Percentiles rank a stretch among this genome's conserved stretches.
These are phyloP conservation scores for Pseudocohnilembus persalinus DNA, from an alignment of 169 alveolate genomes.

Conservation along the genomic window DNA sequence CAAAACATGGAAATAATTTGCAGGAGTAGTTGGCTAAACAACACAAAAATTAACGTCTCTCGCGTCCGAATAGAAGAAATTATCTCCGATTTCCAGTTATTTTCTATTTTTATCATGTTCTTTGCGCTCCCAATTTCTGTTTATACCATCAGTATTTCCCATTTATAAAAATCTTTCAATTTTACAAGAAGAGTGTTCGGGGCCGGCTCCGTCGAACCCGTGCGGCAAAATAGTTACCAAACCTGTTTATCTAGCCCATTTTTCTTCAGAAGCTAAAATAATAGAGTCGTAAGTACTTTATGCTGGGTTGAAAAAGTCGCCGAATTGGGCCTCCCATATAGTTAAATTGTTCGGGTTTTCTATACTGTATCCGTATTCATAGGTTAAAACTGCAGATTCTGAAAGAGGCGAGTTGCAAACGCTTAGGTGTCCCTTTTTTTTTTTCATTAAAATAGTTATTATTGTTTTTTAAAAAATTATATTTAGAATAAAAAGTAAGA, in stretches of 20 bases:
- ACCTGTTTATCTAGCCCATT: slow-evolving; percentile 72
- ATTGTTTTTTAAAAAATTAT: background rate
- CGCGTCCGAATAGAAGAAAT: slow-evolving; percentile 30
- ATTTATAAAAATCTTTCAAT: slow-evolving; percentile 68
- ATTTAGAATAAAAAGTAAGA: too few relatives aligned
- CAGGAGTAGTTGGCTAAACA: slow-evolving; percentile 60
- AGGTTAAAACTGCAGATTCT: slow-evolving; percentile 68
- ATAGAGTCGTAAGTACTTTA: slow-evolving; percentile 59
- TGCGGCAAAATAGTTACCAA: slow-evolving; percentile 69
- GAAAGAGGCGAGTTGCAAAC: slow-evolving; percentile 63
- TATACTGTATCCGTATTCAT: slow-evolving; percentile 75
- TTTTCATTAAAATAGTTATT: background rate
- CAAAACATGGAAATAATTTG: slow-evolving; percentile 64
- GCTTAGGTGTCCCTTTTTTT: slow-evolving; percentile 67
- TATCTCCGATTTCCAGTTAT: background rate
- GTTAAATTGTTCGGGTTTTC: slow-evolving; percentile 67
- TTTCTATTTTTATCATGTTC: slow-evolving; percentile 28
- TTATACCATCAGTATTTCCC: slow-evolving; percentile 24
- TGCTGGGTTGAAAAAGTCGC: slow-evolving; percentile 78
- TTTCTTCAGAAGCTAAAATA: slow-evolving; percentile 64
- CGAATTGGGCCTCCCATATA: slow-evolving; percentile 82
- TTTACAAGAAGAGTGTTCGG: slow-evolving; percentile 78
- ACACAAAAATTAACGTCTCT: slow-evolving; percentile 58
- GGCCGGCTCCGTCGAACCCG: slow-evolving; percentile 83
- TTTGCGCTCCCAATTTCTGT: slow-evolving; percentile 24